Evolutionary conservation across 257 asterid species (phyloP), one percentile per base, ranked within the genome.

Genomic region (Capsicum baccatum): DNA sequence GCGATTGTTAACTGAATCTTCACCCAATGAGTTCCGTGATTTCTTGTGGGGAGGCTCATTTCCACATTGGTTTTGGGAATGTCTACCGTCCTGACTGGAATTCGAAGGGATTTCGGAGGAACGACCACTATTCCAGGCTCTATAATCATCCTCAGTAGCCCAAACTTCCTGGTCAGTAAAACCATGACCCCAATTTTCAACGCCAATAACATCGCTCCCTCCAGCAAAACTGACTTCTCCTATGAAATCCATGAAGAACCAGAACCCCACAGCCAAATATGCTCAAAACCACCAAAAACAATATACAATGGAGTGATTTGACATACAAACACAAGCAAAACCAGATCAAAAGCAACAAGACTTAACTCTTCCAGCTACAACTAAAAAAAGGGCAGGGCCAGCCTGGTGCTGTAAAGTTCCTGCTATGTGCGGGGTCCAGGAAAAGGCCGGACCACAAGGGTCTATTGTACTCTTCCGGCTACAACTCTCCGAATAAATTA

Each of bases 91-190:
- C 17, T 76, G 60, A 64, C 39, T 81, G 10, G 69, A 85, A 82
- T 82, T 68, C n/a, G 79, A 62, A 47, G 78, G 68, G 47, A 83
- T 85, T 48, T 85, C 87, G 6, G 76, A 17, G 6, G 83, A 60
- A 44, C 55, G 47, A 2, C 66, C 84, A 0, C 55, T 14, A 17
- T 69, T 83, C 88, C 84, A 86, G 76, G 71, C 83, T 59, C 88
- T 86, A 60, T 86, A 86, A 42, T 86, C 88, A 83, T 86, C 88
- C 76, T 86, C 86, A 56, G 86, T 86, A 39, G 88, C 88, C 88
- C 88, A 86, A 47, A 79, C 71, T 6, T 57, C 86, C 69, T 78
- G 88, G 59, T 86, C 86, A 79, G 80, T 3, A 21, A 76, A 58
- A 54, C 79, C 88, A 52, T 67, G 66, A 44, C 76, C 86, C 86